Percentiles rank a stretch among this genome's conserved stretches.
phyloP scores from a whole-genome alignment of 768 basidiomycete species.

The Tricholoma sp. region DNA sequence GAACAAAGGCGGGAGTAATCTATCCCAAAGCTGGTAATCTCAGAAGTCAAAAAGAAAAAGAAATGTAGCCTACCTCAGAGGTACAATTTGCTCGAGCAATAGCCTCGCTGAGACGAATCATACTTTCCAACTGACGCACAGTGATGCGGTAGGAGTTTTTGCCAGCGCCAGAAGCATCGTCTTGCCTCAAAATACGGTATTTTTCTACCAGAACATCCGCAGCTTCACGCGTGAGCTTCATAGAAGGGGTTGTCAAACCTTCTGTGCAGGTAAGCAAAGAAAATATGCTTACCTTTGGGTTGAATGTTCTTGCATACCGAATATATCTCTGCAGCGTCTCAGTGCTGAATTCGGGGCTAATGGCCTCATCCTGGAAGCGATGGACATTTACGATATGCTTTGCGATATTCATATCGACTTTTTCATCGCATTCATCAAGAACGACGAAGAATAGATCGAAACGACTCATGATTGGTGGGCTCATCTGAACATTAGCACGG shows the following conservation, averaged over 20 bases:
- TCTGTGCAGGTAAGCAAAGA: not conserved
- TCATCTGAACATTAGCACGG: conserved; percentile 94
- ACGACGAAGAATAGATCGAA: conserved; percentile 99
- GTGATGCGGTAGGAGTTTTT: conserved; percentile 96
- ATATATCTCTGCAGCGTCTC: conserved; percentile 97
- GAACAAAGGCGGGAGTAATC: conserved; percentile 92
- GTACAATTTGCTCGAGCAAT: conserved; percentile 97
- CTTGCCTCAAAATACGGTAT: conserved; percentile 86
- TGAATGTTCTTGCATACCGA: conserved; percentile 95
- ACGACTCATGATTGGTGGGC: conserved; percentile 97
- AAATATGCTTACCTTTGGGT: conserved; percentile 69
- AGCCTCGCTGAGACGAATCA: conserved; percentile 96
- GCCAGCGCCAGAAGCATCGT: conserved; percentile 84
- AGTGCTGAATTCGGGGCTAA: conserved; percentile 95
- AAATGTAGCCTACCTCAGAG: conserved; percentile 57
- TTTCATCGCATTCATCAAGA: conserved; percentile 93
- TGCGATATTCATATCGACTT: conserved; percentile 88
- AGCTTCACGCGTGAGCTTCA: conserved; percentile 86
- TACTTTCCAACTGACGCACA: conserved; percentile 95
- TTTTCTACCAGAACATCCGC: conserved; percentile 93
- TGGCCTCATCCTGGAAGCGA: conserved; percentile 90
- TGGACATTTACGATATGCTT: conserved; percentile 98
- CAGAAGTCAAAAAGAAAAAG: not conserved
- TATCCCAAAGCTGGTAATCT: conserved; percentile 22
- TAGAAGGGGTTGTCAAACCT: conserved; percentile 4